Conservation (phyloP, 805 yeast species). For the Ogataea nitratoaversa region DNA sequence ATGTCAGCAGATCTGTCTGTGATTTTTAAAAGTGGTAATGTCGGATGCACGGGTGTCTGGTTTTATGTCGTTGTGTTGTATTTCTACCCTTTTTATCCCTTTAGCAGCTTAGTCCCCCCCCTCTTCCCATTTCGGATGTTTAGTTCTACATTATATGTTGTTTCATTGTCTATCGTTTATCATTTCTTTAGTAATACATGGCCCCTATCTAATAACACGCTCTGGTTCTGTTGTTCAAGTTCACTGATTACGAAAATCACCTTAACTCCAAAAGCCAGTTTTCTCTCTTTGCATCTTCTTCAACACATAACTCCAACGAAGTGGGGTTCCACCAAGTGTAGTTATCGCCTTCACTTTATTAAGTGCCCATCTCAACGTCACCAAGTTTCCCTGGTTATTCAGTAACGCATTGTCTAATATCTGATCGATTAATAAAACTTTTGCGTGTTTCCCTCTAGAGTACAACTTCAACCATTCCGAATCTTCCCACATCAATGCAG, state of each 20-base stretch:
- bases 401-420: slow-evolving; percentile 19
- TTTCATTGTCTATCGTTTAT: too few relatives aligned
- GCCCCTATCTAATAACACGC: too few relatives aligned
- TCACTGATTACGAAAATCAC: too few relatives aligned
- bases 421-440: slow-evolving; percentile 18
- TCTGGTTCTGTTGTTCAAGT: too few relatives aligned
- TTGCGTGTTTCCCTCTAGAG: slow-evolving; percentile 12
- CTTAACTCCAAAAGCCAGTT: slow-evolving; percentile 24
- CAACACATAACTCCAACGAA: slow-evolving; percentile 20
- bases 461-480: slow-evolving; percentile 10
- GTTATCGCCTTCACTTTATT: slow-evolving; percentile 11
- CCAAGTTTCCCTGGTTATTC: slow-evolving; percentile 17
- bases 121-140: too few relatives aligned
- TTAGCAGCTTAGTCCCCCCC: too few relatives aligned
- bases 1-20: not conserved
- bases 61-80: too few relatives aligned
- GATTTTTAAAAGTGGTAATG: too few relatives aligned
- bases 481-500: slow-evolving; percentile 14
- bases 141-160: too few relatives aligned
- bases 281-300: slow-evolving; percentile 17
- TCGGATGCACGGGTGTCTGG: too few relatives aligned
- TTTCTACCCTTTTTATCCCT: too few relatives aligned
- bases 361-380: slow-evolving; percentile 24
- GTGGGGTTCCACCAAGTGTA: slow-evolving; percentile 6
- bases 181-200: too few relatives aligned